These are phyloP conservation scores for Westerdykella sp. DNA, from an alignment of 2,329 filamentous ascomycete species.

Conservation along the genomic window DNA sequence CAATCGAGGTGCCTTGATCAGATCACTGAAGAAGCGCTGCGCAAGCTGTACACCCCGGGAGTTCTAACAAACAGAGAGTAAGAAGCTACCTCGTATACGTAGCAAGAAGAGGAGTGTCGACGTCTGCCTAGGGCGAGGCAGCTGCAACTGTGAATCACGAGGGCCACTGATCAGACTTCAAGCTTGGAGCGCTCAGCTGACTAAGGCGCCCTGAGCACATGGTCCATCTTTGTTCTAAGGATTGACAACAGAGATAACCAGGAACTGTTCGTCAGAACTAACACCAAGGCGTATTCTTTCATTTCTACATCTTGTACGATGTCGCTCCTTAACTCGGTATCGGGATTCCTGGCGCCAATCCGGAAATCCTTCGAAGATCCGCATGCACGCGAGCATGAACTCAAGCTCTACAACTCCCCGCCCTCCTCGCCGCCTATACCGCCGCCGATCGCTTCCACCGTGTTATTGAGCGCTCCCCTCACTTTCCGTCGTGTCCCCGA, in stretches of 20 bases:
- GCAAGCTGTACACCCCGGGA: too few species aligned
- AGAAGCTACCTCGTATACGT: too few species aligned
- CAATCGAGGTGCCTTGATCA: too few species aligned
- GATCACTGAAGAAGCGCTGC: too few species aligned
- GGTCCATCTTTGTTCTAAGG: background rate
- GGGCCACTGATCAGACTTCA: too few species aligned
- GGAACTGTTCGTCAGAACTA: too few species aligned
- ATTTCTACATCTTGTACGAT: slow-evolving; percentile 10
- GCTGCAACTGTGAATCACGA: too few species aligned
- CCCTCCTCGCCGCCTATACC: slow-evolving; percentile 28
- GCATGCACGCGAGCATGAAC: slow-evolving; percentile 28
- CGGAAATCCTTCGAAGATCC: slow-evolving; percentile 32
- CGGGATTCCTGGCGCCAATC: slow-evolving; percentile 31
- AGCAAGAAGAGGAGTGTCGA: too few species aligned
- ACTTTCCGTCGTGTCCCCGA: slow-evolving; percentile 27
- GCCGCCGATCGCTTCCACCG: slow-evolving; percentile 28
- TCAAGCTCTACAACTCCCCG: slow-evolving; percentile 28
- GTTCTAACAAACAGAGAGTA: too few species aligned
- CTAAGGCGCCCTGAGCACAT: slow-evolving; percentile 10
- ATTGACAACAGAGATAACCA: too few species aligned
- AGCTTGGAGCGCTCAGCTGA: slow-evolving; percentile 9
- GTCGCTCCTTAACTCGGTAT: slow-evolving; percentile 32
- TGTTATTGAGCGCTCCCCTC: slow-evolving; percentile 25
- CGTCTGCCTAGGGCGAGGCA: too few species aligned
- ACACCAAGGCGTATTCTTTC: background rate